Evolutionary conservation across 2,329 filamentous ascomycete genomes (phyloP), one percentile per base, ranked within the genome.

Genomic region (Colletotrichum sansevieriae): DNA sequence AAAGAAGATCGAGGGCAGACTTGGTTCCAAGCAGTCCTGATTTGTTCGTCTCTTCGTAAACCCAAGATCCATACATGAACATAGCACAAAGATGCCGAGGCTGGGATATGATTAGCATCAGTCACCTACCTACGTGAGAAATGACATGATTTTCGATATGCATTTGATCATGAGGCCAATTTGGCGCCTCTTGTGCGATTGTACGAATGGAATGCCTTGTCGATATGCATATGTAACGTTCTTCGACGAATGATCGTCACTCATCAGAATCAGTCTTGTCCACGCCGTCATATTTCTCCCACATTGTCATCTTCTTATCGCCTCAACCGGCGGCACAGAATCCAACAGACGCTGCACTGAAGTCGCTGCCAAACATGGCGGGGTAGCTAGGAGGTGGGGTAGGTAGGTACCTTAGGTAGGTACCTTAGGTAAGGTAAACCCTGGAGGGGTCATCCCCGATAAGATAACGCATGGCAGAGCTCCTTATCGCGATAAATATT

Each of bases 1-100:
- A 82, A 77, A 80, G 73, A 94, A 92, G 86, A 90, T 93, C 71
- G 95, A 98, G 85, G 81, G 83, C 74, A 87, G 92, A 66, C 82
- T 97, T 72, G 85, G 81, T 20, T 76, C 73, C 57, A 76, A 78
- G 59, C 74, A 51, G 29, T 29, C 25, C 12, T 46, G 29, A 8
- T 29, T 29, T 29, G 2, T 29, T 29, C 8, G 29, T 9, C 20
- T 29, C 37, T 25, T 62, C 25, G n/a, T 29, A 22, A 59, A n/a
- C 20, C 46, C 33, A 33, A 33, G 41, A 13, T 25, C 11, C 33
- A 37, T 7, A 44, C 18, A 52, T 61, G 55, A 20, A 65, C 15
- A 22, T 49, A 44, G 41, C 35, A 39, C 55, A 61, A 20, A 55
- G 43, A 52, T 43, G n/a, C 13, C 33, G 39, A 61, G 35, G 44